A percentile compares a stretch with the other conserved stretches of the same genome.
Evolutionary conservation across 2,329 filamentous ascomycete species (phyloP).

Genomic region (Calonectria pseudoturangicola): DNA sequence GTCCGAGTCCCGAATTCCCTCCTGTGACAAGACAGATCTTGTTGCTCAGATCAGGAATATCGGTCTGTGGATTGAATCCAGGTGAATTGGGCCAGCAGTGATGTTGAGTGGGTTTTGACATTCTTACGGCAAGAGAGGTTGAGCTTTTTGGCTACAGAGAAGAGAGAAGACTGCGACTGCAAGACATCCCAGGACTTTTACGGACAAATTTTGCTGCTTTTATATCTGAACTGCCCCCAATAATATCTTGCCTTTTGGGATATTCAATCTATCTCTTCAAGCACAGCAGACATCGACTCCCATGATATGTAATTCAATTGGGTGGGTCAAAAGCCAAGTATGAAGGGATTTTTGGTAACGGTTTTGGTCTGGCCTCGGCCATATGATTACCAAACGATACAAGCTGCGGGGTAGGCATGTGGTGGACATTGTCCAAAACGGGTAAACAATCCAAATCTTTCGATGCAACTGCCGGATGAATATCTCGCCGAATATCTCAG

Average conservation of each 20-base stretch:
- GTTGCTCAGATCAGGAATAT: slow-evolving; percentile 29
- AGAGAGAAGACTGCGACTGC: neutral
- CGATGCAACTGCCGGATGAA: neutral
- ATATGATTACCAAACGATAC: neutral
- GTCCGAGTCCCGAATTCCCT: slow-evolving; percentile 30
- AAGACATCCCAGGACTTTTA: neutral
- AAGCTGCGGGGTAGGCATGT: neutral
- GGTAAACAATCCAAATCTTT: slow-evolving; percentile 21
- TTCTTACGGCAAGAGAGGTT: neutral
- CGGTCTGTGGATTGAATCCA: slow-evolving; percentile 25
- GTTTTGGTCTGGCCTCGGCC: neutral
- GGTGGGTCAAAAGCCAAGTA: no score
- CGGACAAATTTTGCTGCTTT: neutral
- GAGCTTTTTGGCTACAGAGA: neutral
- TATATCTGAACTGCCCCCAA: neutral
- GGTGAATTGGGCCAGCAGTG: slow-evolving; percentile 21
- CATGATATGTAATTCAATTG: neutral
- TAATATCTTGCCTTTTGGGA: neutral
- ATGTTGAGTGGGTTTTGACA: neutral
- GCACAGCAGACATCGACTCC: neutral
- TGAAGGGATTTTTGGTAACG: neutral
- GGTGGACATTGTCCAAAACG: neutral
- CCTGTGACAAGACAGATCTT: slow-evolving; percentile 35
- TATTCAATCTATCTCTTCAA: neutral
- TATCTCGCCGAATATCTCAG: neutral